Percentiles rank a stretch among this genome's conserved stretches.
Conservation (phyloP, 2,329 filamentous ascomycete species). For the Aspergillus terreus region DNA sequence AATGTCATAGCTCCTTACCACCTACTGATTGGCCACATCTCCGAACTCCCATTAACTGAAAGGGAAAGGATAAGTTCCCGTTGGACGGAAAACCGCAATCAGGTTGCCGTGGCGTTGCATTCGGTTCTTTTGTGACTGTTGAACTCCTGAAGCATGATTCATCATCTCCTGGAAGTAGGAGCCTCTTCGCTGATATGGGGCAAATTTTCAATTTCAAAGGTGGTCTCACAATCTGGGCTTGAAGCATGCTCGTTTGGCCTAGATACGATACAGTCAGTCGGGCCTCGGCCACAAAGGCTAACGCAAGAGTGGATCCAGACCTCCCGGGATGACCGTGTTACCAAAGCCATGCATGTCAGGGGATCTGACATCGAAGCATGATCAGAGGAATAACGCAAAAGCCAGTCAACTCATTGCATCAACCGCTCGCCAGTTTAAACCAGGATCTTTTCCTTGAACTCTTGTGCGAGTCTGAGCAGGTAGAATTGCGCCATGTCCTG, state of each 20-base stretch:
- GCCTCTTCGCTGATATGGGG: not conserved
- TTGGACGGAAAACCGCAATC: too few species aligned
- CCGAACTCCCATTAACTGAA: not conserved
- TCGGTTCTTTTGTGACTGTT: too few species aligned
- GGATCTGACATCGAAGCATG: not conserved
- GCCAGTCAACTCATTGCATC: not conserved
- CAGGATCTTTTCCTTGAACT: constrained; percentile 48
- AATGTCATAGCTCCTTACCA: not conserved
- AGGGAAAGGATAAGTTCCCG: too few species aligned
- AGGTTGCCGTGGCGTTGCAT: too few species aligned
- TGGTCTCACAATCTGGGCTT: not conserved
- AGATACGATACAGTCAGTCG: not conserved
- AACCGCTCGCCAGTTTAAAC: not conserved
- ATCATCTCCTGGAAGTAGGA: too few species aligned
- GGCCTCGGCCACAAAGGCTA: not conserved
- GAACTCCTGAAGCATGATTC: too few species aligned
- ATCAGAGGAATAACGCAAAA: not conserved
- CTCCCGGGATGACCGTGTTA: not conserved
- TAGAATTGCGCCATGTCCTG: constrained; percentile 70
- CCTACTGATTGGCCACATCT: not conserved
- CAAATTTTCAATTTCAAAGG: not conserved
- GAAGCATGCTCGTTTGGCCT: not conserved
- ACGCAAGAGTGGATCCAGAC: not conserved
- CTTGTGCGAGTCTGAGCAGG: constrained; percentile 65
- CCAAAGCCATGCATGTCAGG: too few species aligned